Base-by-base conservation (phyloP, 1,284 basidiomycete genomes). In the Boletus semigastroideus region DNA sequence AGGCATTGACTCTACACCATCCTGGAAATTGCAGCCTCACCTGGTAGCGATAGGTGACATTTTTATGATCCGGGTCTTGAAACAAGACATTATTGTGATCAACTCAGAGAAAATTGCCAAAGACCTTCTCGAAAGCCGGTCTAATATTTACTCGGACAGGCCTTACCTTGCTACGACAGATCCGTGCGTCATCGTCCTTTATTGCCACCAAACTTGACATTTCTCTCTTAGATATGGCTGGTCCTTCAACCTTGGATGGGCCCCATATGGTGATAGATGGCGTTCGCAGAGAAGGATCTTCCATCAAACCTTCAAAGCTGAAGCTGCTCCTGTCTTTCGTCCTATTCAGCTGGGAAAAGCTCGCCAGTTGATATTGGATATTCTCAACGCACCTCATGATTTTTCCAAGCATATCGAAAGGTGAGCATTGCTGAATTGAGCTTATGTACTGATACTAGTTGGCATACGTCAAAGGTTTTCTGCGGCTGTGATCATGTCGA, bases 221-320 rank as follows among this genome's bases (percentile, higher is more conserved):
- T 50, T 16, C 12, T 10, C 16, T 70, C 12, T 27, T 27, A 68
- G 64, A 14, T 68, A 47, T 46, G 64, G 64, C 30, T 61, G 53
- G 45, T 49, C 49, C 17, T 68, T 66, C 49, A 61, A 52, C 33
- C 51, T 69, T 33, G 52, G 17, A 6, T 64, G 51, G 42, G 31
- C 46, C 37, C 46, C 25, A 25, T 68, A 66, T 13, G 57, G 59
- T 4, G 52, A 60, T 31, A 16, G 19, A 10, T 66, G 67, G 64
- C 64, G 67, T 9, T 48, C 42, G 7, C 53, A 63, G 16, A 59
- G 62, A 46, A 54, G 53, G 34, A 40, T 68, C 1, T 68, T 66
- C 34, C 65, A 69, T 31, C 65, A 69, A 28, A 39, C 54, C 10
- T 69, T 69, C 34, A 52, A 55, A 39, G 47, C 57, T 6, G 60